Evolutionary conservation across 306 rosid species (phyloP).

Genomic region (Vigna trinervia): DNA sequence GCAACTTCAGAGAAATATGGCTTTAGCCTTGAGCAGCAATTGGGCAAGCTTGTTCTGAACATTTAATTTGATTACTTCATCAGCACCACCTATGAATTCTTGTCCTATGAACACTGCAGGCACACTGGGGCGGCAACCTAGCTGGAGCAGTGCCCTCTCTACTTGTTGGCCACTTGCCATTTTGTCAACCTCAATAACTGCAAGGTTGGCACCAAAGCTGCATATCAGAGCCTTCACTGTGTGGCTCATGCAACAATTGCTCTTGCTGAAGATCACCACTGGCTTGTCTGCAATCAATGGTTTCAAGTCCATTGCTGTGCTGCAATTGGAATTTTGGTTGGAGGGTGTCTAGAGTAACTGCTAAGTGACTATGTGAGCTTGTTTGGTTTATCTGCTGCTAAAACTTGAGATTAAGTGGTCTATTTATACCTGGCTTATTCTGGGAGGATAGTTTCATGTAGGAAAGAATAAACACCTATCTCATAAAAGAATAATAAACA

Average conservation of each 20-base stretch:
- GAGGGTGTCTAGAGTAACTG: background rate
- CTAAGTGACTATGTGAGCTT: background rate
- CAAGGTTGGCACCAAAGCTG: constrained; percentile 60
- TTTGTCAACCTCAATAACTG: constrained; percentile 63
- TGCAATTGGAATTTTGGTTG: background rate
- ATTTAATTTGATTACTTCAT: constrained; percentile 63
- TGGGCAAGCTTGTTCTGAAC: constrained; percentile 62
- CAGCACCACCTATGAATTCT: constrained; percentile 68
- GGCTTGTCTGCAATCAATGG: constrained; percentile 67
- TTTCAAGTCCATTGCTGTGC: constrained; percentile 63
- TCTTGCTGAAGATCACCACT: constrained; percentile 80
- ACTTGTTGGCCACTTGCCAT: constrained; percentile 59
- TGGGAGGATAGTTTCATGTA: constrained; percentile 35
- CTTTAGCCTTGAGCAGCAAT: constrained; percentile 62
- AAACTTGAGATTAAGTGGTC: constrained; percentile 38
- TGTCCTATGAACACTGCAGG: constrained; percentile 81
- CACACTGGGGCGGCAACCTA: constrained; percentile 66
- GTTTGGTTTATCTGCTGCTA: constrained; percentile 38
- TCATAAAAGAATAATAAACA: constrained; percentile 31
- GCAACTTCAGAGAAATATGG: constrained; percentile 55
- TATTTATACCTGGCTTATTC: constrained; percentile 58
- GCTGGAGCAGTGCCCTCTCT: constrained; percentile 56
- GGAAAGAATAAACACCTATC: constrained; percentile 50
- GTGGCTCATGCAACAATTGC: constrained; percentile 59
- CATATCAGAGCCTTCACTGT: constrained; percentile 58